Evolutionary conservation across 805 yeast species (phyloP).

Genomic region (Metschnikowia koreensis): DNA sequence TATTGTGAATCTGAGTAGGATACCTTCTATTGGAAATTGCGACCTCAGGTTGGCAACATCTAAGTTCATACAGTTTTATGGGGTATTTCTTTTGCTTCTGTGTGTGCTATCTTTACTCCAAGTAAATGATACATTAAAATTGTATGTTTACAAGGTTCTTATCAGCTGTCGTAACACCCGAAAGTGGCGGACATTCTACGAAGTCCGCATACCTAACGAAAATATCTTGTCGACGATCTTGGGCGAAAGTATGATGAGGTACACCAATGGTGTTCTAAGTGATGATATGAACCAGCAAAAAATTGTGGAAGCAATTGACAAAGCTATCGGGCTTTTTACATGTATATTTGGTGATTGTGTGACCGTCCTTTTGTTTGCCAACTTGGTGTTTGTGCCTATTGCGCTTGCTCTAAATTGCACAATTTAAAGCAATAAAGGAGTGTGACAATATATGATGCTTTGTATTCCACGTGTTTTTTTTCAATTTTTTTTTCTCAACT

Average conservation of each 20-base stretch:
- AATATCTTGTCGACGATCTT: conserved; percentile 6
- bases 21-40: background rate
- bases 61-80: conserved; percentile 11
- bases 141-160: conserved; percentile 14
- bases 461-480: background rate
- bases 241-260: conserved; percentile 14
- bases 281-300: background rate
- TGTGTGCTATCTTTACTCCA: conserved; percentile 4
- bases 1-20: background rate
- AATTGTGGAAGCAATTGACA: background rate
- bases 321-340: conserved; percentile 1
- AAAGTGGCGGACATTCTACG: conserved; percentile 4
- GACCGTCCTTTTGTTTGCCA: conserved; percentile 11
- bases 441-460: background rate
- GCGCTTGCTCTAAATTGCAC: conserved; percentile 3
- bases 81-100: conserved; percentile 9
- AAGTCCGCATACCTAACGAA: conserved; percentile 8
- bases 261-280: conserved; percentile 7
- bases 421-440: no score
- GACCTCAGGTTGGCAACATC: conserved; percentile 7
- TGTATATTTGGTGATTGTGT: conserved; percentile 9
- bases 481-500: background rate
- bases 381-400: conserved; percentile 14
- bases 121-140: conserved; percentile 12
- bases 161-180: conserved; percentile 3